A percentile compares a stretch with the other conserved stretches of the same genome.
phyloP scores from a whole-genome alignment of 495 filamentous ascomycete species.

The Talaromyces nanjingensis region DNA sequence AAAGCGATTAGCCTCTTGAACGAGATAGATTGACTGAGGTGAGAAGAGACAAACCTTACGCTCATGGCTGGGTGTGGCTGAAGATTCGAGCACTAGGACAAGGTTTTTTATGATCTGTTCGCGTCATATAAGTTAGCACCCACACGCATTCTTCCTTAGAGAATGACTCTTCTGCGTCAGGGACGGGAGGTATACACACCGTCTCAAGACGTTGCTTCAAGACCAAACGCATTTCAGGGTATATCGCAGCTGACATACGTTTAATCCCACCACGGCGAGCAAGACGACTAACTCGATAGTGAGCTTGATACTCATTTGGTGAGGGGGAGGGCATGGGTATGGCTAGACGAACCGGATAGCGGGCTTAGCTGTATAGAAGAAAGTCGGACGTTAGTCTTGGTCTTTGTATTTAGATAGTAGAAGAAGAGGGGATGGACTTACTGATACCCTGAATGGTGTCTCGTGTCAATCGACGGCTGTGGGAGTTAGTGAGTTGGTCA shows the following conservation, averaged over 20 bases:
- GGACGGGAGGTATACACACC: slow-evolving; percentile 29
- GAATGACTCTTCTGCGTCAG: neutral
- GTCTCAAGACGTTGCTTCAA: slow-evolving; percentile 46
- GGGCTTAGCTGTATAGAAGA: slow-evolving; percentile 43
- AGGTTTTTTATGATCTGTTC: slow-evolving; percentile 18
- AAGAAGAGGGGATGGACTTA: slow-evolving; percentile 29
- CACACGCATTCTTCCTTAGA: neutral
- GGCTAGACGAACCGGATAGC: slow-evolving; percentile 55
- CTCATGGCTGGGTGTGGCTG: slow-evolving; percentile 7
- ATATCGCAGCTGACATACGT: slow-evolving; percentile 61
- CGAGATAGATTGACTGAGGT: neutral
- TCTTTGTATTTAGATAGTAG: neutral
- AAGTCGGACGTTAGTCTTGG: neutral
- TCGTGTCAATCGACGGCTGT: slow-evolving; percentile 52
- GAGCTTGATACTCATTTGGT: neutral
- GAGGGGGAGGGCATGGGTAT: neutral
- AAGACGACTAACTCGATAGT: slow-evolving; percentile 50
- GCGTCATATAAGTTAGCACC: neutral
- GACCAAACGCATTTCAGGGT: slow-evolving; percentile 55
- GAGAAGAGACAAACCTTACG: slow-evolving; percentile 11
- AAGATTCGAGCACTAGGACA: slow-evolving; percentile 12
- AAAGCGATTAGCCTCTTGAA: neutral
- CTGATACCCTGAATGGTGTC: slow-evolving; percentile 61
- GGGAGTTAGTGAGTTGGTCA: slow-evolving; percentile 43
- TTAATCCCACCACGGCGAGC: slow-evolving; percentile 76